Evolutionary conservation across 2,329 filamentous ascomycete genomes (phyloP), one percentile per base, ranked within the genome.

Genomic region (Fusarium nanum): DNA sequence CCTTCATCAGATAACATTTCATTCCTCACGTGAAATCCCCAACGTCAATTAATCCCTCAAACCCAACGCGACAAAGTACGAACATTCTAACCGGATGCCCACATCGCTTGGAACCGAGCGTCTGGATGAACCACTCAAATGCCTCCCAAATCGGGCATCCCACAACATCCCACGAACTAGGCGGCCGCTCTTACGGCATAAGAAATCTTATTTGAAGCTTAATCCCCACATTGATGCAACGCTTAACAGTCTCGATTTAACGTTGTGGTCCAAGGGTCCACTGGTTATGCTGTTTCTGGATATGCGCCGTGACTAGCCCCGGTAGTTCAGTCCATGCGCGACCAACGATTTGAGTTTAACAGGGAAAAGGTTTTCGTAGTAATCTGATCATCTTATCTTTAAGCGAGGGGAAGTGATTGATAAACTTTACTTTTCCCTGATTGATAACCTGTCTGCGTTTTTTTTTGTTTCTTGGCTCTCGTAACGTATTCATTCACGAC

Each of bases 301-400:
- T 14, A 9, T 59, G 12, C 22, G 52, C 60, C 61, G 61, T 32
- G 23, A 14, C 14, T 49, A 46, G 44, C 14, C 12, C 25, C 58
- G 60, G 60, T 4, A 64, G 20, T 63, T 25, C 30, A 8, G n/a
- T 4, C 50, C 7, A 56, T 3, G 7, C 45, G 14, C 25, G 23
- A 16, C 46, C 23, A 9, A n/a, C 37, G 20, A 20, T 12, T 40
- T 23, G 2, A 16, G 30, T 25, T 16, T 46, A 59, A 12, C 13
- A 14, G 12, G 34, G 22, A 56, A 65, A 40, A 44, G 23, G 5
- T 47, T 53, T 47, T 66, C 34, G 28, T 13, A 6, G 46, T 37
- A 27, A 67, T 67, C 64, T 58, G 64, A 68, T 67, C 63, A 67
- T 64, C 57, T 32, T 18, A 49, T 55, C 34, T 44, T 16, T 4